Percentiles rank a stretch among this genome's conserved stretches.
These are phyloP conservation scores for Incumbomyces delicatus DNA, from an alignment of 2,329 filamentous ascomycete genomes.

Conservation along the genomic window DNA sequence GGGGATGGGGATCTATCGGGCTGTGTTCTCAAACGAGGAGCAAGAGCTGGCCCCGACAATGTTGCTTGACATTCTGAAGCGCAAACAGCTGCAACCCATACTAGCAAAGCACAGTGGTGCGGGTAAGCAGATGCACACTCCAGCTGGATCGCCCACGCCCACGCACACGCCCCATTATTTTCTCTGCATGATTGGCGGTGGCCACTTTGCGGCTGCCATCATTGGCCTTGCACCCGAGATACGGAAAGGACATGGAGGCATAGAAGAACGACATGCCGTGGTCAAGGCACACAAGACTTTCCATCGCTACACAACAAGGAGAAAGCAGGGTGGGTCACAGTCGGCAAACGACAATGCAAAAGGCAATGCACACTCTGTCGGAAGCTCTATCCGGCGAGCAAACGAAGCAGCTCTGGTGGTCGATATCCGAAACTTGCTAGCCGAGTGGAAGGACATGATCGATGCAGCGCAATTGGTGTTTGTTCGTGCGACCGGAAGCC, in stretches of 20 bases:
- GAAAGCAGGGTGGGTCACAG: constrained; percentile 93
- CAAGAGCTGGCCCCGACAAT: constrained; percentile 51
- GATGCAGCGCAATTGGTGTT: constrained; percentile 80
- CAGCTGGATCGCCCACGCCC: constrained; percentile 39
- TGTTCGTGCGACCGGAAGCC: constrained; percentile 75
- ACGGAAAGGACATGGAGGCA: constrained; percentile 57
- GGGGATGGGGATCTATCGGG: constrained; percentile 77
- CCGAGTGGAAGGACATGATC: constrained; percentile 77
- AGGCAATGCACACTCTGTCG: constrained; percentile 85
- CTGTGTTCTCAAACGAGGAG: constrained; percentile 65
- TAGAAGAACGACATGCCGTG: constrained; percentile 73
- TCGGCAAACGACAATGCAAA: constrained; percentile 92
- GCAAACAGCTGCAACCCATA: constrained; percentile 65
- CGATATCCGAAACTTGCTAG: constrained; percentile 73
- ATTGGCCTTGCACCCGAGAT: constrained; percentile 76
- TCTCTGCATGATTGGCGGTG: constrained; percentile 96
- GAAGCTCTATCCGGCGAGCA: constrained; percentile 78
- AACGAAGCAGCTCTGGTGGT: constrained; percentile 84
- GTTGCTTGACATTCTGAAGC: constrained; percentile 58
- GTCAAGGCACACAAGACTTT: constrained; percentile 96
- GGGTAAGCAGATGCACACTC: constrained; percentile 34
- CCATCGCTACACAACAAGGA: constrained; percentile 88
- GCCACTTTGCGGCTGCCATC: constrained; percentile 95
- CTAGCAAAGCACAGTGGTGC: constrained; percentile 35
- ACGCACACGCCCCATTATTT: constrained; percentile 75